phyloP scores from a whole-genome alignment of 306 rosid species.

The Castanospermum australe region DNA sequence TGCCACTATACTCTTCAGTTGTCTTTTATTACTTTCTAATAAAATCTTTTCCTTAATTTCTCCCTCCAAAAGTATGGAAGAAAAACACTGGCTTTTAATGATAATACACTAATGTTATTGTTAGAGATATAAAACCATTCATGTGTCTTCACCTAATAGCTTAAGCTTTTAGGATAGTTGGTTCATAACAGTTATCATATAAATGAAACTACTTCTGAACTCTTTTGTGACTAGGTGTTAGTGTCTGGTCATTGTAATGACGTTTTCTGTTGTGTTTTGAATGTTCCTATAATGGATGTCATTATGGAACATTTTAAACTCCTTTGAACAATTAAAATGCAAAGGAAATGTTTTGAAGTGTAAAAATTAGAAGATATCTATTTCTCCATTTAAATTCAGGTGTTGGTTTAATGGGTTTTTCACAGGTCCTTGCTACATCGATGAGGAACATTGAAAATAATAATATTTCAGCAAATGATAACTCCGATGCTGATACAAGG shows the following conservation, averaged over 20 bases:
- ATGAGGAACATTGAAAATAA: constrained; percentile 51
- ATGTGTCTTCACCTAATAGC: no score
- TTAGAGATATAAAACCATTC: no score
- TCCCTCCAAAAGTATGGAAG: not conserved
- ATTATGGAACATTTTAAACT: not conserved
- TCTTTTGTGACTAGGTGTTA: not conserved
- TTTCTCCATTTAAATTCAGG: not conserved
- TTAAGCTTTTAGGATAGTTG: no score
- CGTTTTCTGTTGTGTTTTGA: not conserved
- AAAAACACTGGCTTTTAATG: not conserved
- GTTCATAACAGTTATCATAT: not conserved
- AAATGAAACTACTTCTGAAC: not conserved
- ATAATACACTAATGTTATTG: no score
- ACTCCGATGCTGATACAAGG: constrained; percentile 57
- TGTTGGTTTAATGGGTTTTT: constrained; percentile 24
- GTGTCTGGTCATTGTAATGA: not conserved
- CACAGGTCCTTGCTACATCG: constrained; percentile 89
- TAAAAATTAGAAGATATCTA: not conserved
- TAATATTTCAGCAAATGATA: constrained; percentile 49
- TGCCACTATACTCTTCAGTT: not conserved
- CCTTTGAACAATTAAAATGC: not conserved
- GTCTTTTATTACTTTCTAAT: not conserved
- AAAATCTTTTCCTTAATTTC: not conserved
- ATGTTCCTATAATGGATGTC: not conserved
- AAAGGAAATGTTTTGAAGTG: not conserved